A percentile compares a stretch with the other conserved stretches of the same genome.
phyloP scores from a whole-genome alignment of 139 green algal genomes.

The Tetraselmis chui region DNA sequence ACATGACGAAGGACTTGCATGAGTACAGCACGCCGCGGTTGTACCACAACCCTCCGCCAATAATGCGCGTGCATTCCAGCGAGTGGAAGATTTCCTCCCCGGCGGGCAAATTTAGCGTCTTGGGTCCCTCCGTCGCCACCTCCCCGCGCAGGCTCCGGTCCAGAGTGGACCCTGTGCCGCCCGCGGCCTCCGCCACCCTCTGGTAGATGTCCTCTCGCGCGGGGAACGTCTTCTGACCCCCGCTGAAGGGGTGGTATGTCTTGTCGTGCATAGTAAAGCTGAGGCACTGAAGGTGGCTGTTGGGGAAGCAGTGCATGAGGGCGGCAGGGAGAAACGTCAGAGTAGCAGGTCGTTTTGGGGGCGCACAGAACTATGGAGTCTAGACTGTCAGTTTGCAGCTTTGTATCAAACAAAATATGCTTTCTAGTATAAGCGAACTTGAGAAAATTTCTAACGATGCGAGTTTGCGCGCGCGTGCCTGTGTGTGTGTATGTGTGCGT shows the following conservation, averaged over 20 bases:
- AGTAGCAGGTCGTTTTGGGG: too few species aligned
- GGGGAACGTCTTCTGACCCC: background rate
- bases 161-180: background rate
- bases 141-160: background rate
- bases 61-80: background rate
- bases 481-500: too few species aligned
- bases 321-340: too few species aligned
- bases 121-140: background rate
- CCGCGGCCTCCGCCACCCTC: background rate
- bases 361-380: too few species aligned
- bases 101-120: background rate
- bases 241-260: background rate
- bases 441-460: too few species aligned
- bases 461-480: too few species aligned
- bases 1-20: background rate
- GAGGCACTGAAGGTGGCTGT: background rate
- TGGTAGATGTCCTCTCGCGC: background rate
- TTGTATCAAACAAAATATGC: too few species aligned
- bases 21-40: background rate
- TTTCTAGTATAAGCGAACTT: too few species aligned
- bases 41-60: background rate
- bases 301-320: too few species aligned
- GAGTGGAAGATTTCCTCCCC: background rate
- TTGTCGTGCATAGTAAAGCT: background rate
- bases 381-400: too few species aligned